Evolutionary conservation across 495 filamentous ascomycete species (phyloP), one percentile per base, ranked within the genome.

Genomic region (Recurvomyces mirabilis): DNA sequence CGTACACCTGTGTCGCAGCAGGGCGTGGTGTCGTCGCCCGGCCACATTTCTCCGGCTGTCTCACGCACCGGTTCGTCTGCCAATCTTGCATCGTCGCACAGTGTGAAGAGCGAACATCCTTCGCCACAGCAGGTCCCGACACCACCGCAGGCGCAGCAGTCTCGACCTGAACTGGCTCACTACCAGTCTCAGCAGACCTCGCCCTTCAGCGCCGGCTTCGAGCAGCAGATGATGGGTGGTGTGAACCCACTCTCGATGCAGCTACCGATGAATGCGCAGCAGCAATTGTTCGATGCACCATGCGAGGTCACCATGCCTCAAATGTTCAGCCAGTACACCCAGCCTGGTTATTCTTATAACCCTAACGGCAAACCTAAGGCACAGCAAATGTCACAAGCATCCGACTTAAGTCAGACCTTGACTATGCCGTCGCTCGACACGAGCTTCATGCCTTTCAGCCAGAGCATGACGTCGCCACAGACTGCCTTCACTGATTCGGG

Each of bases 251-350:
- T 75, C 35, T 65, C 65, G 10, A 65, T 57, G 28, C 54, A 63
- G 7, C 55, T 75, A 5, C 70, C 73, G 14, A 53, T 62, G 7
- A 69, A 76, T 25, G 46, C 69, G 19, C 71, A 75, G 46, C 63
- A 65, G 52, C 58, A 74, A 9, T 55, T 74, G 4, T 38, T 15
- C n/a, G 49, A 11, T 21, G 35, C 25, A 3, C 29, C 38, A 3
- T n/a, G n/a, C n/a, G n/a, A n/a, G n/a, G n/a, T n/a, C n/a, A 38
- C 15, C 11, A 39, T 24, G 32, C 34, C 29, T 22, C 18, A 6
- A 5, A 35, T 29, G 30, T 29, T 30, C 15, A 23, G 12, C 15
- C 36, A 54, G 22, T 53, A 57, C 31, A 20, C 17, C 51, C n/a
- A n/a, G n/a, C n/a, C n/a, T n/a, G n/a, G n/a, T n/a, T 66, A 66